Percentiles rank a stretch among this genome's conserved stretches.
Conservation (phyloP, 345 rosid genomes). For the Pugionium dolabratum region DNA sequence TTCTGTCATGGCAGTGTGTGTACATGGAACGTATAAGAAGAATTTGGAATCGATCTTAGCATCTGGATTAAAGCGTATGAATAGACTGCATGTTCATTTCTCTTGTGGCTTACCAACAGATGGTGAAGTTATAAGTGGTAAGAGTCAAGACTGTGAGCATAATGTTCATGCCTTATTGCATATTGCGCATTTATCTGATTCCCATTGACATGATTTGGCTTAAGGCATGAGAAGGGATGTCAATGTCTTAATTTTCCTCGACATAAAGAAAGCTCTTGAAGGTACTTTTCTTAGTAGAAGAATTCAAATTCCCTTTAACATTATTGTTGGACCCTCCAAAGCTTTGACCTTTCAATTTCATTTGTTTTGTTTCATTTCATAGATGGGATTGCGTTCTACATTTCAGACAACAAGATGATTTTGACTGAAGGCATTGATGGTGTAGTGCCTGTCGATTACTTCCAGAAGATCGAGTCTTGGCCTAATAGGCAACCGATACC, state of each 20-base stretch:
- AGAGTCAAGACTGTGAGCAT: constrained; percentile 23
- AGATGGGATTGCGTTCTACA: constrained; percentile 86
- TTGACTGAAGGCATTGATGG: constrained; percentile 91
- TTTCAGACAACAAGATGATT: constrained; percentile 85
- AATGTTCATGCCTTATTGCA: neutral
- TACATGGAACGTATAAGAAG: constrained; percentile 85
- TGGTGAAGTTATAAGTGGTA: constrained; percentile 84
- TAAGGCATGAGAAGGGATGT: constrained; percentile 80
- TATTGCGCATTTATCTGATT: constrained; percentile 7
- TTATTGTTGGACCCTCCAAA: neutral
- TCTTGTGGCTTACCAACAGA: constrained; percentile 81
- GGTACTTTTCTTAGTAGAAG: constrained; percentile 43
- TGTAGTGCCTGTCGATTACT: constrained; percentile 63
- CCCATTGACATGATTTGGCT: constrained; percentile 12
- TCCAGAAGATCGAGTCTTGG: constrained; percentile 81
- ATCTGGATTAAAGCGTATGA: constrained; percentile 79
- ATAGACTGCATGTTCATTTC: constrained; percentile 85
- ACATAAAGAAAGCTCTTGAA: constrained; percentile 76
- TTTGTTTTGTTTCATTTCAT: constrained; percentile 13
- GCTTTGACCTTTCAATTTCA: neutral
- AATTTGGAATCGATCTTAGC: constrained; percentile 72
- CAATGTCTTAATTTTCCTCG: constrained; percentile 68
- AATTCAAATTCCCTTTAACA: neutral
- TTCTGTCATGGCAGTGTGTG: constrained; percentile 60
- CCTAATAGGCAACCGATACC: constrained; percentile 58